A percentile compares a stretch with the other conserved stretches of the same genome.
These are phyloP conservation scores for Colletotrichum cuscutae DNA, from an alignment of 2,329 filamentous ascomycete genomes.

Conservation along the genomic window DNA sequence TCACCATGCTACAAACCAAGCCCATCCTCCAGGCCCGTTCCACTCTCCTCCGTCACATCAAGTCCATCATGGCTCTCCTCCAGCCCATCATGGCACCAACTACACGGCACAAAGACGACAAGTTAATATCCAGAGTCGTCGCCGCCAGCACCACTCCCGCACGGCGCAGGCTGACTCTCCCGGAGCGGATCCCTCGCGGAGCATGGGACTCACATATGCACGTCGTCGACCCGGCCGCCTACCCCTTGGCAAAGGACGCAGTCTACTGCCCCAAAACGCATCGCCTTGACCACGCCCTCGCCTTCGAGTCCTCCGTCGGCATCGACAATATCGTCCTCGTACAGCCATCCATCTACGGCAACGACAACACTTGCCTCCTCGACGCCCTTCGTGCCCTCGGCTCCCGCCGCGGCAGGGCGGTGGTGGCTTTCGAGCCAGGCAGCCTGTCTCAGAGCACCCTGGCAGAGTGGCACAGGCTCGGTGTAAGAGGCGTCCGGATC, in stretches of 20 bases:
- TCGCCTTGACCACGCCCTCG: constrained; percentile 59
- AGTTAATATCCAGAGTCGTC: constrained; percentile 4
- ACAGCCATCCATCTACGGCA: constrained; percentile 71
- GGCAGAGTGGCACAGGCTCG: constrained; percentile 63
- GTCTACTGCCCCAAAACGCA: constrained; percentile 62
- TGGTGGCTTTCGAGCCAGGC: constrained; percentile 65
- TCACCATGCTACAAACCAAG: constrained; percentile 15
- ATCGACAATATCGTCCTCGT: constrained; percentile 67
- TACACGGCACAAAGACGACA: constrained; percentile 7
- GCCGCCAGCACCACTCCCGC: background rate
- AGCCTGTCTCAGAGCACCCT: constrained; percentile 47
- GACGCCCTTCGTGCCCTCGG: constrained; percentile 62
- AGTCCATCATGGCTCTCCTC: constrained; percentile 26
- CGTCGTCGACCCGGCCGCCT: constrained; percentile 63
- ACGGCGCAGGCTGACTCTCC: constrained; percentile 24
- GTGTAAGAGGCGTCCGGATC: constrained; percentile 68
- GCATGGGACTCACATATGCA: constrained; percentile 75
- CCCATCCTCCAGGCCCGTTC: constrained; percentile 12
- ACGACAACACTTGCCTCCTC: constrained; percentile 69
- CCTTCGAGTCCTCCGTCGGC: constrained; percentile 61
- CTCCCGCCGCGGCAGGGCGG: constrained; percentile 59
- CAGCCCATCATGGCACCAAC: constrained; percentile 18
- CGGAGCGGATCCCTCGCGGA: constrained; percentile 48
- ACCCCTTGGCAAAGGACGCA: constrained; percentile 58
- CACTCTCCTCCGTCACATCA: constrained; percentile 7